Percentiles rank a stretch among this genome's conserved stretches.
phyloP scores from a whole-genome alignment of 805 yeast species.

The Yarrowia porcina region DNA sequence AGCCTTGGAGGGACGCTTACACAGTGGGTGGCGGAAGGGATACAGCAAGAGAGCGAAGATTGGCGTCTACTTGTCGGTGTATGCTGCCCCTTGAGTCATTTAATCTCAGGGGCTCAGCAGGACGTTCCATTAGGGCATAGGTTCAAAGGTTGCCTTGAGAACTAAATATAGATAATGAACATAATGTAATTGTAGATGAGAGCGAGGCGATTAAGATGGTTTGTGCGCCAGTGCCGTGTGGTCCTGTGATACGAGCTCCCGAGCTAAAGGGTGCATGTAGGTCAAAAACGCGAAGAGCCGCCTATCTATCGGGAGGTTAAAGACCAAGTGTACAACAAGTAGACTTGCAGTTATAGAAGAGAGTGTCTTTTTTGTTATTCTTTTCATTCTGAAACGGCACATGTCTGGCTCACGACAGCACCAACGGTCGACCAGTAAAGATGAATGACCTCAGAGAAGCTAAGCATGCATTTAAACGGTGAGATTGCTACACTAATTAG shows the following conservation, averaged over 20 bases:
- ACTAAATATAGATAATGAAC: conserved; percentile 5
- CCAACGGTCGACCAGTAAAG: too few relatives aligned
- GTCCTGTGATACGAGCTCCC: neutral
- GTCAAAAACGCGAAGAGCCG: too few relatives aligned
- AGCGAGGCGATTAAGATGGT: too few relatives aligned
- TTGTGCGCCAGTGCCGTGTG: neutral
- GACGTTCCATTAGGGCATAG: neutral
- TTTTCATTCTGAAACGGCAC: too few relatives aligned
- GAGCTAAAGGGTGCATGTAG: neutral
- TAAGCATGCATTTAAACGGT: too few relatives aligned
- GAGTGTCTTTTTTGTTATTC: too few relatives aligned
- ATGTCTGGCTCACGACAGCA: too few relatives aligned
- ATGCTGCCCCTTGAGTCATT: neutral
- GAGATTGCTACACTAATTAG: neutral
- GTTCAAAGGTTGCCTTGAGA: neutral
- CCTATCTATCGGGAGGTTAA: neutral
- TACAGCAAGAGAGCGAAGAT: neutral
- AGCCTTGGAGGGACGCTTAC: neutral
- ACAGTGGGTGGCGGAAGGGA: neutral
- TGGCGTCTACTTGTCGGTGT: neutral
- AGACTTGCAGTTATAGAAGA: too few relatives aligned
- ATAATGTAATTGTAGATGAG: neutral
- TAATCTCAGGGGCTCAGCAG: neutral
- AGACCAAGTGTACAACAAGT: too few relatives aligned
- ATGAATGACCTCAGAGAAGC: too few relatives aligned